phyloP scores from a whole-genome alignment of 2,329 filamentous ascomycete genomes.

The Chrysosporium keratinophilum region DNA sequence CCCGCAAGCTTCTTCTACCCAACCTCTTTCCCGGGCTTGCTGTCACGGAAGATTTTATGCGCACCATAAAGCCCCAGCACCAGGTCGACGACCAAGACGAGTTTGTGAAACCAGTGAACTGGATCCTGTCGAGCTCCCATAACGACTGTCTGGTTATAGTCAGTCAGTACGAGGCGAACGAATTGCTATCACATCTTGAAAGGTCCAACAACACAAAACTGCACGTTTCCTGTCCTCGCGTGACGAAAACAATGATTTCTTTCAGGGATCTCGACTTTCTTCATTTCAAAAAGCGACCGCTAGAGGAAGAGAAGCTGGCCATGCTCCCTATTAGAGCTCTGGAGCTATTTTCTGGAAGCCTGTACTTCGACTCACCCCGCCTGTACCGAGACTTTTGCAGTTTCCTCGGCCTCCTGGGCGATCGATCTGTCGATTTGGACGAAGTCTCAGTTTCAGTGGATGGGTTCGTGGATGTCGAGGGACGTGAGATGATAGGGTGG shows the following conservation, averaged over 20 bases:
- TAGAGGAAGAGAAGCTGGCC: constrained; percentile 14
- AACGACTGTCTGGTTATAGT: constrained; percentile 41
- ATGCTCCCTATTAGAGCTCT: constrained; percentile 22
- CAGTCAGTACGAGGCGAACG: constrained; percentile 51
- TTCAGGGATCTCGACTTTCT: constrained; percentile 35
- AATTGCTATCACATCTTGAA: constrained; percentile 36
- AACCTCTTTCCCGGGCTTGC: constrained; percentile 33
- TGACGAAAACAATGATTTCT: background rate
- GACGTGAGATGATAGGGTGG: constrained; percentile 18
- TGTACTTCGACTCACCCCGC: constrained; percentile 46
- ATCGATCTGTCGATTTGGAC: background rate
- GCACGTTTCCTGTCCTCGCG: constrained; percentile 43
- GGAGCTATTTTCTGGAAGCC: constrained; percentile 54
- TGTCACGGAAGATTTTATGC: constrained; percentile 43
- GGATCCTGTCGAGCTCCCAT: constrained; percentile 37
- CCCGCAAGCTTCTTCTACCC: background rate
- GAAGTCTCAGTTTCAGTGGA: constrained; percentile 17
- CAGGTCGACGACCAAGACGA: constrained; percentile 31
- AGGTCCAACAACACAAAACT: constrained; percentile 30
- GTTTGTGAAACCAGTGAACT: constrained; percentile 47
- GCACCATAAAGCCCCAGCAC: constrained; percentile 30
- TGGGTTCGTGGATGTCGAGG: constrained; percentile 24
- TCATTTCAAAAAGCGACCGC: constrained; percentile 20
- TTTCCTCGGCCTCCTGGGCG: constrained; percentile 13
- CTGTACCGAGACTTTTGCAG: constrained; percentile 39